Evolutionary conservation across 2,329 filamentous ascomycete genomes (phyloP).

Genomic region (Keithomyces neogunnii): DNA sequence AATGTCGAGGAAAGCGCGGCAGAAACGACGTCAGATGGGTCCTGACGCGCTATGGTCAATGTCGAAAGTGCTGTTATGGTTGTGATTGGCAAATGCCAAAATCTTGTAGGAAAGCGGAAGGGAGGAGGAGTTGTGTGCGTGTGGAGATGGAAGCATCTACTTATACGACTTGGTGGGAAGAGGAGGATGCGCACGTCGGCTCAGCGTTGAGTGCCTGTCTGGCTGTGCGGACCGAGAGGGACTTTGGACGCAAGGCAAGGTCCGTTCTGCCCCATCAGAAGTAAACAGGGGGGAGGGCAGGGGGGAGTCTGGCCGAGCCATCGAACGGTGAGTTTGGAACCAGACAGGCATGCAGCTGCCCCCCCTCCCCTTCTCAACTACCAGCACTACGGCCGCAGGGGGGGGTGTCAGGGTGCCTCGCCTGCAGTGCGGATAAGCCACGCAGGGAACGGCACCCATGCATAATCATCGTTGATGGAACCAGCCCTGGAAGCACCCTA

Average conservation of each 20-base stretch:
- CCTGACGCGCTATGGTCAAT: constrained; percentile 15
- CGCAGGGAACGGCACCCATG: too few relatives aligned
- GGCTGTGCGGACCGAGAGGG: not conserved
- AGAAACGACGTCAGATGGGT: constrained; percentile 16
- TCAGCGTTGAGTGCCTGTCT: not conserved
- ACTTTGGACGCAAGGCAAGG: not conserved
- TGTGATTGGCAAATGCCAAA: constrained; percentile 31
- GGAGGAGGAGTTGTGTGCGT: constrained; percentile 12
- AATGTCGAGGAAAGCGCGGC: constrained; percentile 12
- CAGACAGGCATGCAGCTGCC: too few relatives aligned
- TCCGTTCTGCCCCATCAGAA: too few relatives aligned
- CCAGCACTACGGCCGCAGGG: too few relatives aligned
- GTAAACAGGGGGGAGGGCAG: too few relatives aligned
- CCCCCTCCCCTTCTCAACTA: too few relatives aligned
- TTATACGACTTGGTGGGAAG: constrained; percentile 3
- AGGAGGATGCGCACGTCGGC: not conserved
- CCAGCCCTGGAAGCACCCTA: too few relatives aligned
- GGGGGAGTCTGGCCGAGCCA: too few relatives aligned
- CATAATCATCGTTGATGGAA: too few relatives aligned
- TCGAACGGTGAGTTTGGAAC: too few relatives aligned
- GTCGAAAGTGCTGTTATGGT: constrained; percentile 8
- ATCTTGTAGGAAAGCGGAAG: constrained; percentile 18
- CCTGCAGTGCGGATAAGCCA: too few relatives aligned
- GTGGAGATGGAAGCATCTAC: constrained; percentile 24
- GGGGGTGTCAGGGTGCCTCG: too few relatives aligned